Evolutionary conservation across 2,329 filamentous ascomycete species (phyloP), one percentile per base, ranked within the genome.

Genomic region (Cladosporium austrohemisphaericum): DNA sequence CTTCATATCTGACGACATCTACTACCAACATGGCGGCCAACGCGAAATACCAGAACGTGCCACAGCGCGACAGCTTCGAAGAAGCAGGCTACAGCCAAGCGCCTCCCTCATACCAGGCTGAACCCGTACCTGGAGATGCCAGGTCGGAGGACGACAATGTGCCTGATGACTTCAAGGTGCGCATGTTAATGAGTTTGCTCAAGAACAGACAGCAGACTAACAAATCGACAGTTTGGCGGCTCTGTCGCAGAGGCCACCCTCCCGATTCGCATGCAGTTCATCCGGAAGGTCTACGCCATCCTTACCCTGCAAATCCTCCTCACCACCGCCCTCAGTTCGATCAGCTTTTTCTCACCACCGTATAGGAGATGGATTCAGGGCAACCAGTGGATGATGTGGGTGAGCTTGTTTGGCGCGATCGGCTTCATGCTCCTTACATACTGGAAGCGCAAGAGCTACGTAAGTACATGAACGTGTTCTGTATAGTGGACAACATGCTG

Each of bases 161-260:
- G 36, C 92, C 92, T 1, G 92, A 97, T 74, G 92, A 97, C 71
- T 97, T 97, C 82, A 97, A 96, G 79, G 85, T 88, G 36, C 13
- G 48, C 11, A 22, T 11, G 3, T 3, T 5, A 28, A 14, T 3
- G 14, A 13, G 14, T 28, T 9, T 1, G 3, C 22, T 7, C 3
- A 5, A 11, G 22, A 22, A 23, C n/a, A 40, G n/a, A n/a, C 4
- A 35, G n/a, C 14, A 45, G 47, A 49, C 54, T 57, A 50, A 43
- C 23, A 25, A 13, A n/a, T 4, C 36, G 48, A 52, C 64, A 89
- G 87, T 97, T 95, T 65, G 93, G 92, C 60, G 91, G 90, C 54
- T 89, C 85, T 14, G 91, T 97, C 52, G 85, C 91, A 58, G 93
- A 97, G 75, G 92, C 88, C 38, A 95, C 91, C 16, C 77, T 97